Conservation (phyloP, 768 basidiomycete species). For the Tricholoma bakamatsutake region DNA sequence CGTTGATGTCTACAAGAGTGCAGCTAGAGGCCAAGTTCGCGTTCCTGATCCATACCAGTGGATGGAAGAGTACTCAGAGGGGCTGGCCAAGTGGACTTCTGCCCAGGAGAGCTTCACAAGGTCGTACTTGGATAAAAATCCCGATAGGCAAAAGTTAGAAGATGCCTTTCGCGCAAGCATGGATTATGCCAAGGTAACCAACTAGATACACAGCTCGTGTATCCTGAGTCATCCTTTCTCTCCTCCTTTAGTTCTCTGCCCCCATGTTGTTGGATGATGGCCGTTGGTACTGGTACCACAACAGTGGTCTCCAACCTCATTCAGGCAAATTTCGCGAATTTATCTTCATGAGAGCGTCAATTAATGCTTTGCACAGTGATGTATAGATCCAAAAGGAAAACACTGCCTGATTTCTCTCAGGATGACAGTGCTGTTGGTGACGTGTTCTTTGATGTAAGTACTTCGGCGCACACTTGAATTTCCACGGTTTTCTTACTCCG, state of each 20-base stretch:
- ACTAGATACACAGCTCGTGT: slow-evolving; percentile 1
- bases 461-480: too few relatives aligned
- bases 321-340: slow-evolving; percentile 32
- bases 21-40: slow-evolving; percentile 50
- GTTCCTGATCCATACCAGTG: slow-evolving; percentile 72
- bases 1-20: slow-evolving; percentile 64
- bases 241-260: slow-evolving; percentile 46
- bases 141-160: slow-evolving; percentile 53
- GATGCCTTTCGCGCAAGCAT: slow-evolving; percentile 44
- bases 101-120: slow-evolving; percentile 57
- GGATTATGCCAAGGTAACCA: slow-evolving; percentile 37
- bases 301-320: slow-evolving; percentile 73
- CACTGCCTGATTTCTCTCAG: too few relatives aligned
- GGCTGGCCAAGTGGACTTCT: slow-evolving; percentile 61
- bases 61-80: slow-evolving; percentile 59
- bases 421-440: too few relatives aligned
- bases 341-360: not conserved
- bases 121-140: too few relatives aligned
- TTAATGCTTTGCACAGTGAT: too few relatives aligned
- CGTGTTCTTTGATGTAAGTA: too few relatives aligned
- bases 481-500: slow-evolving; percentile 30
- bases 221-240: not conserved
- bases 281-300: slow-evolving; percentile 79
- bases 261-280: slow-evolving; percentile 58
- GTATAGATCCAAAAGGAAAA: too few relatives aligned